Base-by-base conservation (phyloP, 108 stramenopile species). In the Stephanodiscus minutulus region DNA sequence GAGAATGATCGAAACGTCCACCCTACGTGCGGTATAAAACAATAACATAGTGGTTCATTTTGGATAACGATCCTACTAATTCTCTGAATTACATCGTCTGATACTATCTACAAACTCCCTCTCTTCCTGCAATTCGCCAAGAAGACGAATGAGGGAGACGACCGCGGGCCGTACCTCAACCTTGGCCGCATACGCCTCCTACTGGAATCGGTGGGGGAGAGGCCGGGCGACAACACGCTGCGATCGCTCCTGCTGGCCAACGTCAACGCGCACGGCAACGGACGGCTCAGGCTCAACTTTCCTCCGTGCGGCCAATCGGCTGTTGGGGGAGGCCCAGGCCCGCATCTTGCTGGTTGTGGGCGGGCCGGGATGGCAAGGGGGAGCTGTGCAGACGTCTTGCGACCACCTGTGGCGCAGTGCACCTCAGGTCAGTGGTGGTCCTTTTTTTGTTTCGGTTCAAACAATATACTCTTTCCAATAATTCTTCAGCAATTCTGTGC, bases 281-380 rank as follows among this genome's bases (percentile, higher is more conserved):
- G 88, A 1, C 58, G 76, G 7, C 73, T 93, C 33, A 71, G 73
- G 12, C 63, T 86, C 18, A 64, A 87, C 18, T 89, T 93, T 93
- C 63, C 61, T 90, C 12, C 48, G 27, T 3, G 56, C 68, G 1
- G 61, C 85, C 0, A 85, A 87, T 70, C 41, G 57, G 6, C 71
- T 93, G 28, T 44, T 93, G 10, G 92, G 82, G 21, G 54, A 82
- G 24, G 76, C 83, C 18, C 92, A 89, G 1, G 92, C 89, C 0
- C 61, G 89, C 3, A 88, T 96, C 43, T 81, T 98, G 11, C 68
- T 98, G 41, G 85, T 98, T 9, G 95, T 97, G 11, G 98, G 98
- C 13, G 96, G 96, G 11, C 98, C 98, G 0, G 98, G 97, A 17
- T 82, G 98, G 98, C 1, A 98, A 98, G 70, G 98, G 98, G 17